Evolutionary conservation across 768 basidiomycete species (phyloP).

Genomic region (Psilocybe subaeruginosa): DNA sequence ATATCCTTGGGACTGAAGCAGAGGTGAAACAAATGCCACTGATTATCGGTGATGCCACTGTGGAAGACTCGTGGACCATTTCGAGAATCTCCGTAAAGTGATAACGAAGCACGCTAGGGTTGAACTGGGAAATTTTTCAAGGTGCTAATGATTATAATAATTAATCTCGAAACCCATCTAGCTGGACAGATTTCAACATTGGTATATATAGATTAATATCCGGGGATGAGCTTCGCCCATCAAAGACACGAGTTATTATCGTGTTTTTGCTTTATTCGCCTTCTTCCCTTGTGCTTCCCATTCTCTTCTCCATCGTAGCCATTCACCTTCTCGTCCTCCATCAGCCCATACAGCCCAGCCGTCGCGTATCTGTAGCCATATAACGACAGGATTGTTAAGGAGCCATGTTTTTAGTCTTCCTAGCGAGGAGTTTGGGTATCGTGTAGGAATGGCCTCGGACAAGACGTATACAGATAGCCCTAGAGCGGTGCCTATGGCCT

Average conservation of each 20-base stretch:
- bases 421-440: constrained; percentile 53
- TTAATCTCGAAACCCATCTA: no score
- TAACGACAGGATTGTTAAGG: constrained; percentile 58
- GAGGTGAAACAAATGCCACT: no score
- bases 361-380: constrained; percentile 75
- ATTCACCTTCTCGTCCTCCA: constrained; percentile 75
- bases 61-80: no score
- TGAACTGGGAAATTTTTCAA: no score
- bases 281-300: constrained; percentile 43
- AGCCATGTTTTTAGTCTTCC: constrained; percentile 51
- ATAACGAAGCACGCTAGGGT: no score
- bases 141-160: no score
- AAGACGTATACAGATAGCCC: constrained; percentile 58
- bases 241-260: neutral
- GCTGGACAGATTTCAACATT: no score
- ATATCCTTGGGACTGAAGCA: no score
- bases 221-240: neutral
- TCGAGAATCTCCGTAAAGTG: no score
- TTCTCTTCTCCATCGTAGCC: constrained; percentile 62
- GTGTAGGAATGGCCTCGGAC: constrained; percentile 60
- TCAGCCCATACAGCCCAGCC: constrained; percentile 84
- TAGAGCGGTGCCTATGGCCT: constrained; percentile 59
- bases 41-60: no score
- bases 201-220: no score
- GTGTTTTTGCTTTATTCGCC: neutral